Evolutionary conservation across 2,329 filamentous ascomycete species (phyloP).

Genomic region (Botrytis fragariae): DNA sequence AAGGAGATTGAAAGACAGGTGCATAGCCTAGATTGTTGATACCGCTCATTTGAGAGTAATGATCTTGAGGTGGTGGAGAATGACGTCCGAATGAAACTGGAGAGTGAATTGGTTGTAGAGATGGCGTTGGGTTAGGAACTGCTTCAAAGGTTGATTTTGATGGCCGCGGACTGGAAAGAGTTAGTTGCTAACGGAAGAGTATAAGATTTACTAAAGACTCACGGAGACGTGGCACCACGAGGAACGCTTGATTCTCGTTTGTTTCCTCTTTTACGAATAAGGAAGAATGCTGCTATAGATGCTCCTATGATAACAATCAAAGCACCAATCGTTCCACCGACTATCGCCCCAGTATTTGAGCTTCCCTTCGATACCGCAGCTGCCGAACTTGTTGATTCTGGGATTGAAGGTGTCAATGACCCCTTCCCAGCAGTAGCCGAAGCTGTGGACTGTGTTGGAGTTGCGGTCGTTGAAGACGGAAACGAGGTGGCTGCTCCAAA

Average conservation of each 20-base stretch:
- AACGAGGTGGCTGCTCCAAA: conserved; percentile 17
- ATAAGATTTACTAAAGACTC: not conserved
- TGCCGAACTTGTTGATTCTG: conserved; percentile 4
- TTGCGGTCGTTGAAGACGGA: conserved; percentile 12
- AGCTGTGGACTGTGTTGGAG: conserved; percentile 16
- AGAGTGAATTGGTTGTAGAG: not conserved
- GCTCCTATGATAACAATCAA: conserved; percentile 4
- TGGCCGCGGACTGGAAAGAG: not conserved
- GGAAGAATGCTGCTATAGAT: not conserved
- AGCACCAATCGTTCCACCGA: conserved; percentile 12
- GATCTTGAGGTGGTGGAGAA: not conserved
- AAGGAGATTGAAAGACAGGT: conserved; percentile 9
- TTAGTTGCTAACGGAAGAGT: not conserved
- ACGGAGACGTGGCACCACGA: not conserved
- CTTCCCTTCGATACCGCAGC: not conserved
- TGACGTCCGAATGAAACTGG: not conserved
- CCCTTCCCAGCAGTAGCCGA: conserved; percentile 6
- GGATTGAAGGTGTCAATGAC: conserved; percentile 3
- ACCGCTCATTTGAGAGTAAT: conserved; percentile 6
- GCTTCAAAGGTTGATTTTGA: conserved; percentile 10
- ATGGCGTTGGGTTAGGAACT: conserved; percentile 1
- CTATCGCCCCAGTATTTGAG: conserved; percentile 8
- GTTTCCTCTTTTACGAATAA: not conserved
- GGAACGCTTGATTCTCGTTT: not conserved
- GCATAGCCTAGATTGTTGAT: conserved; percentile 7